Evolutionary conservation across 768 basidiomycete species (phyloP).

Genomic region (Auriscalpium vulgare): DNA sequence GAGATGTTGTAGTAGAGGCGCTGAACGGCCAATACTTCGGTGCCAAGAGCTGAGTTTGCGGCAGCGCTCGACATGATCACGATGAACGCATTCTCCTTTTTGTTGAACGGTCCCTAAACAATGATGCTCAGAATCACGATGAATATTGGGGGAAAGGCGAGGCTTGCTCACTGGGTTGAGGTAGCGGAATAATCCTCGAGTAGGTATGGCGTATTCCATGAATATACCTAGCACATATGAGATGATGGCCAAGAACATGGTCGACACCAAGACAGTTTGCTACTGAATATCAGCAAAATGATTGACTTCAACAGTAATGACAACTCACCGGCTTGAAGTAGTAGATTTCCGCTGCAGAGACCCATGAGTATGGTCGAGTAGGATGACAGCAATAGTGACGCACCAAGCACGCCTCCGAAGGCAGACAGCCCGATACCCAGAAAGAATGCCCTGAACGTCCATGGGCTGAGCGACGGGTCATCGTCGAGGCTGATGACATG

Average conservation of each 20-base stretch:
- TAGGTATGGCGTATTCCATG: conserved; percentile 40
- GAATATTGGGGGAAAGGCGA: not conserved
- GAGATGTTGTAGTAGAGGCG: conserved; percentile 36
- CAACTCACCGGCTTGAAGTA: conserved; percentile 48
- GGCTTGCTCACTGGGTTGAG: conserved; percentile 40
- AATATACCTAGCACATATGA: conserved; percentile 41
- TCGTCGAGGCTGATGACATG: conserved; percentile 40
- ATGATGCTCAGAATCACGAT: not conserved
- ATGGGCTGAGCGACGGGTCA: conserved; percentile 37
- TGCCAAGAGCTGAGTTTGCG: conserved; percentile 44
- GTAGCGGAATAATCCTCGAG: conserved; percentile 36
- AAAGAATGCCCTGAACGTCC: conserved; percentile 38
- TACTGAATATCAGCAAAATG: conserved; percentile 13
- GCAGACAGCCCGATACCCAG: conserved; percentile 39
- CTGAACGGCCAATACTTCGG: conserved; percentile 47
- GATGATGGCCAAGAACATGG: conserved; percentile 46
- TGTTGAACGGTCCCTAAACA: conserved; percentile 45
- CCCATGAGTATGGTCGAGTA: not conserved
- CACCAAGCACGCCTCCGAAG: conserved; percentile 45
- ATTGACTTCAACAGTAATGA: too few species aligned
- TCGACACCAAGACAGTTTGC: conserved; percentile 45
- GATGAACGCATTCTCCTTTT: conserved; percentile 52
- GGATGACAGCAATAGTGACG: not conserved
- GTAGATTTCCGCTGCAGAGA: conserved; percentile 43
- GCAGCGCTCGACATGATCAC: conserved; percentile 52